A percentile compares a stretch with the other conserved stretches of the same genome.
Evolutionary conservation across 225 moss, liverwort and hornwort genomes (phyloP).

Genomic region (Climacium dendroides): DNA sequence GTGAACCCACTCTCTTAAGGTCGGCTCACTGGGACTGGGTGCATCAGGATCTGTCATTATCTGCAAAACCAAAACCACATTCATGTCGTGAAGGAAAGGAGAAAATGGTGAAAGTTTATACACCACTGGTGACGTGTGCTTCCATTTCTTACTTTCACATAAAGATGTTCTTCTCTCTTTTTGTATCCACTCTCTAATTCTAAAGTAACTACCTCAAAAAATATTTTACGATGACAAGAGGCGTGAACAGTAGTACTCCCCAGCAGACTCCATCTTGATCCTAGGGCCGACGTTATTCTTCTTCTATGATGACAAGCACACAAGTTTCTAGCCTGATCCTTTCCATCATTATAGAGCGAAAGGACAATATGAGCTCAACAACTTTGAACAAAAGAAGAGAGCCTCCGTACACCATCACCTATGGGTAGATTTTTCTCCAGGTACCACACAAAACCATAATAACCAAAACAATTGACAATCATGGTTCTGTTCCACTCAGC

Average conservation of each 20-base stretch:
- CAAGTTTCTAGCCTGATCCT: neutral
- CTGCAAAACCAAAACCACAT: constrained; percentile 16
- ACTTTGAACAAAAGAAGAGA: neutral
- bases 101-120: neutral
- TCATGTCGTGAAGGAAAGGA: neutral
- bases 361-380: neutral
- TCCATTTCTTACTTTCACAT: neutral
- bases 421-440: neutral
- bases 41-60: constrained; percentile 98
- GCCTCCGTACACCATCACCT: neutral
- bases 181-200: neutral
- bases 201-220: neutral
- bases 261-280: neutral
- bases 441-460: neutral
- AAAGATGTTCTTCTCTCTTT: neutral
- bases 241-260: neutral
- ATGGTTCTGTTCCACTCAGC: neutral
- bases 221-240: neutral
- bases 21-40: constrained; percentile 90
- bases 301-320: neutral
- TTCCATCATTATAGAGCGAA: neutral
- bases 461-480: neutral
- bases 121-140: neutral
- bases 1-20: constrained; percentile 72
- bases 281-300: neutral